Evolutionary conservation across 192 early-diverging fungal species (phyloP).

Genomic region (Glomus cerebriforme): DNA sequence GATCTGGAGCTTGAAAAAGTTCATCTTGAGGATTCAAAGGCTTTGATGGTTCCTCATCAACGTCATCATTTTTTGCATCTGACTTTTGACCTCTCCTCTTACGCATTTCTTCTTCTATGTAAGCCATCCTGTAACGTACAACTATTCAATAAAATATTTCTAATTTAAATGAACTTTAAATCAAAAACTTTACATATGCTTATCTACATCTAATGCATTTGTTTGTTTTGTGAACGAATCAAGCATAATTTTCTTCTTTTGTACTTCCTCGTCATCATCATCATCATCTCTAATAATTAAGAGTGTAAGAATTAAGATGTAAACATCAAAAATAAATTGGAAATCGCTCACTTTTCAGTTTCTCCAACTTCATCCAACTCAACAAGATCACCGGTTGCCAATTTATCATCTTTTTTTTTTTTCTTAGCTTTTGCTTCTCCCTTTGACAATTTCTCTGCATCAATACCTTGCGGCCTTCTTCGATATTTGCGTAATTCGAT

Average conservation of each 20-base stretch:
- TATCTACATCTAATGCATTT: constrained; percentile 77
- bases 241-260: constrained; percentile 47
- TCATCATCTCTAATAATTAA: constrained; percentile 10
- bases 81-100: constrained; percentile 51
- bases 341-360: constrained; percentile 28
- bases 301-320: constrained; percentile 8
- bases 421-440: constrained; percentile 55
- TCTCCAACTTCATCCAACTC: constrained; percentile 48
- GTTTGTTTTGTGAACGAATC: constrained; percentile 74
- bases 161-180: not conserved
- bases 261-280: constrained; percentile 41
- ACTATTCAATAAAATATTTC: not conserved
- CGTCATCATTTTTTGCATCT: constrained; percentile 36
- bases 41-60: constrained; percentile 22
- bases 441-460: constrained; percentile 54
- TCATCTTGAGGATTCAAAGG: constrained; percentile 58
- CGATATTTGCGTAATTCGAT: constrained; percentile 62
- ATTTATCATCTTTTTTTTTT: constrained; percentile 57
- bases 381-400: constrained; percentile 56
- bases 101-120: constrained; percentile 77
- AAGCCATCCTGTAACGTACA: constrained; percentile 64
- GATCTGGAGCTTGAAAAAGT: constrained; percentile 68
- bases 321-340: not conserved
- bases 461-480: constrained; percentile 57
- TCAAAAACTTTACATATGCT: constrained; percentile 65